Conservation (phyloP, 2,329 filamentous ascomycete genomes). For the Neonectria faginata region DNA sequence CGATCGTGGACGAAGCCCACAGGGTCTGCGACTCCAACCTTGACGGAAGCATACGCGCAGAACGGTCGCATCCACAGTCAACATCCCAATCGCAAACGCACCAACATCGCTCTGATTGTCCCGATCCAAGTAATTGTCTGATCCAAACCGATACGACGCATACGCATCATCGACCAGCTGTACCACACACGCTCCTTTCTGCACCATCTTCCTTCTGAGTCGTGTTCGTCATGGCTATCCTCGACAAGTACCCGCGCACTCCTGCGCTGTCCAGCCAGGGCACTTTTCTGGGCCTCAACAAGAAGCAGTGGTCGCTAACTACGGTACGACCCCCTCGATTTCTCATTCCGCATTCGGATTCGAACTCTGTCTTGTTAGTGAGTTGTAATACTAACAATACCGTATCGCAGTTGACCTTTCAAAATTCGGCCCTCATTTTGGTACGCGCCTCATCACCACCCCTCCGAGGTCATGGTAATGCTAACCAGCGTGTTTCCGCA, state of each 20-base stretch:
- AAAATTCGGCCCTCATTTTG: slow-evolving; percentile 83
- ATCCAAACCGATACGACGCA: slow-evolving; percentile 5
- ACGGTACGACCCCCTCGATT: slow-evolving; percentile 28
- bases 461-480: slow-evolving; percentile 74
- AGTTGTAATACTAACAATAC: slow-evolving; percentile 27
- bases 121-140: neutral
- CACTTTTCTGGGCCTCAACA: slow-evolving; percentile 41
- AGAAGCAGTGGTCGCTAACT: slow-evolving; percentile 45
- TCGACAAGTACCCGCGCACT: slow-evolving; percentile 30
- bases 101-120: slow-evolving; percentile 17
- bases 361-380: neutral
- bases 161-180: slow-evolving; percentile 10
- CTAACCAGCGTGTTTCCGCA: slow-evolving; percentile 51
- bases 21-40: slow-evolving; percentile 2
- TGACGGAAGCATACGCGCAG: neutral
- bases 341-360: neutral
- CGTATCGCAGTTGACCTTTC: slow-evolving; percentile 70
- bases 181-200: slow-evolving; percentile 5
- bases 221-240: slow-evolving; percentile 40
- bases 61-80: slow-evolving; percentile 34
- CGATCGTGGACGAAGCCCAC: neutral
- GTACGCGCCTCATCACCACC: slow-evolving; percentile 55
- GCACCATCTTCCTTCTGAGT: slow-evolving; percentile 1
- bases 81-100: slow-evolving; percentile 36
- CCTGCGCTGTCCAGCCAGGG: slow-evolving; percentile 22